Conservation (phyloP, 75 land plant genomes). For the Ceratopteris richardii region DNA sequence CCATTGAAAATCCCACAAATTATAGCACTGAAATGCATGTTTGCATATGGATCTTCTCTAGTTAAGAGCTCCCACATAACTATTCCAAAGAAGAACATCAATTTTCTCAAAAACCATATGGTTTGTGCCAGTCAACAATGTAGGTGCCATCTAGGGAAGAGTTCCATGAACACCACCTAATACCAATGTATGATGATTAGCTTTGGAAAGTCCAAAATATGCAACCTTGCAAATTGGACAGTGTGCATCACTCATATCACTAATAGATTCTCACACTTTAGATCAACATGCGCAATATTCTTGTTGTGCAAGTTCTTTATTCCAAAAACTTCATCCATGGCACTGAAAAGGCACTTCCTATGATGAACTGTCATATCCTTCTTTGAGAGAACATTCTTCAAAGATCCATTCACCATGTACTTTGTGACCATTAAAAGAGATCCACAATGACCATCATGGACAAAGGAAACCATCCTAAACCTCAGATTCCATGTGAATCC, state of each 20-base stretch:
- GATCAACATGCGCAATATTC: conserved; percentile 89
- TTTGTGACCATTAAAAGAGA: conserved; percentile 91
- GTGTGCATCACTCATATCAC: conserved; percentile 85
- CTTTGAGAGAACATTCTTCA: conserved; percentile 58
- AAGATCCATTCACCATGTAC: too few relatives aligned
- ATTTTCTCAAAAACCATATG: conserved; percentile 82
- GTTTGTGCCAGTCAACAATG: conserved; percentile 72
- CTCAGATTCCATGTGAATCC: too few relatives aligned
- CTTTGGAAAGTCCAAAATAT: conserved; percentile 86
- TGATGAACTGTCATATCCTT: conserved; percentile 84
- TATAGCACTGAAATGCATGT: conserved; percentile 93
- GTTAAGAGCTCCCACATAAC: conserved; percentile 96
- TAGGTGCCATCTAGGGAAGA: conserved; percentile 99
- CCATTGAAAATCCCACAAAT: conserved; percentile 75
- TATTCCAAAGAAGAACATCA: conserved; percentile 91
- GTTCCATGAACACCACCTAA: conserved; percentile 95
- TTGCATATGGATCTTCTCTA: too few relatives aligned
- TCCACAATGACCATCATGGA: conserved; percentile 88
- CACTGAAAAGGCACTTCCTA: conserved; percentile 61
- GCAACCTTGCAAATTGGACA: conserved; percentile 98
- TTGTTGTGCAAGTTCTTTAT: conserved; percentile 91
- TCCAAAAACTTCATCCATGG: conserved; percentile 98
- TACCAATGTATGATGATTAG: conserved; percentile 80
- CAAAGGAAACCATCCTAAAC: too few relatives aligned
- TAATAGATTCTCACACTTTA: conserved; percentile 90